Evolutionary conservation across 2,329 filamentous ascomycete species (phyloP).

Genomic region (Trichoderma sp.): DNA sequence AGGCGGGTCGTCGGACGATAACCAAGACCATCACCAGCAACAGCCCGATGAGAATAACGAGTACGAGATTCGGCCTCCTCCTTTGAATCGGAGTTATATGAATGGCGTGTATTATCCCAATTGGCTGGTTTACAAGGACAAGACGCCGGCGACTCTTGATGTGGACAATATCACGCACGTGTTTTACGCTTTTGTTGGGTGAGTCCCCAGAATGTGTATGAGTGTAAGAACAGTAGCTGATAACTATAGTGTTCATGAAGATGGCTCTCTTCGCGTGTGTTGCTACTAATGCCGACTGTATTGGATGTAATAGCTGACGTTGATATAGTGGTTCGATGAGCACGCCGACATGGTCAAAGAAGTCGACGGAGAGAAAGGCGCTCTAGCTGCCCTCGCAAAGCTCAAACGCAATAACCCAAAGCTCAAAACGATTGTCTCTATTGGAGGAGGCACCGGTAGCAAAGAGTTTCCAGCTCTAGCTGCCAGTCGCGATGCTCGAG

Average conservation of each 20-base stretch:
- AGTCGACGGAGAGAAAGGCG: constrained; percentile 59
- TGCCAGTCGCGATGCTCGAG: constrained; percentile 44
- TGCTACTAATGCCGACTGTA: fast-evolving
- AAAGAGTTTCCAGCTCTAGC: constrained; percentile 60
- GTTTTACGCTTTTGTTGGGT: constrained; percentile 63
- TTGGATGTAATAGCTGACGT: too few relatives aligned
- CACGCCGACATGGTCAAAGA: constrained; percentile 61
- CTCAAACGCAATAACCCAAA: constrained; percentile 56
- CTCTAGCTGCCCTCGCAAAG: constrained; percentile 56
- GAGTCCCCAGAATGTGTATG: constrained; percentile 14
- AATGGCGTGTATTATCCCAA: constrained; percentile 62
- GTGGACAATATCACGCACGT: constrained; percentile 59
- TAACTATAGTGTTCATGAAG: constrained; percentile 36
- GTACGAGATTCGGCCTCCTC: not conserved
- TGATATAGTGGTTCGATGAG: constrained; percentile 55
- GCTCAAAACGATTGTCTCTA: constrained; percentile 60
- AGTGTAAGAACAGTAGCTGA: not conserved
- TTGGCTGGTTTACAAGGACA: constrained; percentile 60
- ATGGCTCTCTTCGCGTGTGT: constrained; percentile 42
- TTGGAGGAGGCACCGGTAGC: constrained; percentile 64
- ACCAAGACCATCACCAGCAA: constrained; percentile 2
- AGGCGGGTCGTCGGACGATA: not conserved
- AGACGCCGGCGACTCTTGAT: constrained; percentile 58
- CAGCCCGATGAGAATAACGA: not conserved
- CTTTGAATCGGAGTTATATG: not conserved